A percentile compares a stretch with the other conserved stretches of the same genome.
phyloP scores from a whole-genome alignment of 2,329 filamentous ascomycete species.

The Phaeomoniella chlamydospora region DNA sequence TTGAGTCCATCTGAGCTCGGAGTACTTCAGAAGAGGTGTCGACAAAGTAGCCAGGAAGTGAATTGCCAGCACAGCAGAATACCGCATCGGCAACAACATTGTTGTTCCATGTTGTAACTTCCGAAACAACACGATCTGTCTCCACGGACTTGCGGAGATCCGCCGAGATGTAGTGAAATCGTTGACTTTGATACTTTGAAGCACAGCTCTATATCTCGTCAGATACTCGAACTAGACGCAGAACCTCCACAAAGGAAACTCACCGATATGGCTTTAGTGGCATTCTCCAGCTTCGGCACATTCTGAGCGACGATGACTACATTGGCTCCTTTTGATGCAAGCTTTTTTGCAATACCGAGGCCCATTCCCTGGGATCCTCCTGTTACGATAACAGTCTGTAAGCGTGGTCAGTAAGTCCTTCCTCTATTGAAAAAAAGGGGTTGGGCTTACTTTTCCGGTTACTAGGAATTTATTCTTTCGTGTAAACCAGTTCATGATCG shows the following conservation, averaged over 20 bases:
- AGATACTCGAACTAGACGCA: constrained; percentile 39
- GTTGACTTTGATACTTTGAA: constrained; percentile 50
- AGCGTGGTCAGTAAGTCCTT: constrained; percentile 7
- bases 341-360: constrained; percentile 54
- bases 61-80: constrained; percentile 75
- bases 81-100: constrained; percentile 64
- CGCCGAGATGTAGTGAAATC: constrained; percentile 70
- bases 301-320: constrained; percentile 75
- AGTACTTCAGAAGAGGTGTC: constrained; percentile 55
- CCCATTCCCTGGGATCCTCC: constrained; percentile 92
- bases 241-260: constrained; percentile 4
- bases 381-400: constrained; percentile 73
- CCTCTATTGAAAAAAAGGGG: neutral
- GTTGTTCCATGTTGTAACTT: constrained; percentile 68
- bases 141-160: constrained; percentile 63
- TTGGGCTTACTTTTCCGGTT: constrained; percentile 55
- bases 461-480: constrained; percentile 66
- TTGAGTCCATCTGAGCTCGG: constrained; percentile 74
- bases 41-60: constrained; percentile 61
- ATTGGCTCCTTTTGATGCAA: constrained; percentile 73
- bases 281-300: constrained; percentile 55
- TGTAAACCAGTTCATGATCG: constrained; percentile 19
- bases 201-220: constrained; percentile 31
- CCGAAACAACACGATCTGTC: constrained; percentile 52
- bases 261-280: constrained; percentile 47